These are phyloP conservation scores for Solanum megistacrolobum DNA, from an alignment of 257 asterid species.

Conservation along the genomic window DNA sequence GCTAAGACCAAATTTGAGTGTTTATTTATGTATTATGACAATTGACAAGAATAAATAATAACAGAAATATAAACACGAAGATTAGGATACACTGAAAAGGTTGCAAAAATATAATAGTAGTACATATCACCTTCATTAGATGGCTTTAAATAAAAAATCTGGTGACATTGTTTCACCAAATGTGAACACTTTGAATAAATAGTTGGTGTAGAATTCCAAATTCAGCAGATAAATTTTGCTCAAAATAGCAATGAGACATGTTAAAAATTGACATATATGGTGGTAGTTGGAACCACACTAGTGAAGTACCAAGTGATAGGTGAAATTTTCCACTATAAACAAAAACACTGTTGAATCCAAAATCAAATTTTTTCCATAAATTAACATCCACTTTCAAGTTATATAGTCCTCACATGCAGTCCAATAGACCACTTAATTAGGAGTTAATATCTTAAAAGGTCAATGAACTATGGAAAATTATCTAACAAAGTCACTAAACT, in stretches of 20 bases:
- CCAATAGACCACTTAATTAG: neutral
- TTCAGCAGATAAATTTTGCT: slow-evolving; percentile 1
- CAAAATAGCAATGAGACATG: slow-evolving; percentile 3
- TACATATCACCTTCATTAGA: slow-evolving; percentile 22
- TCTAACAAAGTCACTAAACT: too few relatives aligned
- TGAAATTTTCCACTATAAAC: neutral
- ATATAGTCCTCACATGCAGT: slow-evolving; percentile 1
- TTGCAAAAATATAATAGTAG: neutral
- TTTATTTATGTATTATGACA: neutral
- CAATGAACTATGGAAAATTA: too few relatives aligned
- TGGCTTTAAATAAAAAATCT: slow-evolving; percentile 19
- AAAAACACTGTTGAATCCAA: neutral
- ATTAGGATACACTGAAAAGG: neutral
- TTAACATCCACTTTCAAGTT: neutral
- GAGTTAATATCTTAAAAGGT: too few relatives aligned
- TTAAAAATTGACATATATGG: neutral
- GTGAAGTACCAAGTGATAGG: slow-evolving; percentile 4
- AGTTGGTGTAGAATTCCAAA: neutral
- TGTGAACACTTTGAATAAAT: slow-evolving; percentile 13
- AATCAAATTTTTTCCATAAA: neutral
- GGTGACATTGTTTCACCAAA: slow-evolving; percentile 27
- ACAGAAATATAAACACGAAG: neutral
- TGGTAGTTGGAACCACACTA: neutral
- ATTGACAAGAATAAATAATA: neutral
- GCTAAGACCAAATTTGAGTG: neutral